Percentiles rank a stretch among this genome's conserved stretches.
These are phyloP conservation scores for Rhodotorula diobovata DNA, from an alignment of 768 basidiomycete species.

Conservation along the genomic window DNA sequence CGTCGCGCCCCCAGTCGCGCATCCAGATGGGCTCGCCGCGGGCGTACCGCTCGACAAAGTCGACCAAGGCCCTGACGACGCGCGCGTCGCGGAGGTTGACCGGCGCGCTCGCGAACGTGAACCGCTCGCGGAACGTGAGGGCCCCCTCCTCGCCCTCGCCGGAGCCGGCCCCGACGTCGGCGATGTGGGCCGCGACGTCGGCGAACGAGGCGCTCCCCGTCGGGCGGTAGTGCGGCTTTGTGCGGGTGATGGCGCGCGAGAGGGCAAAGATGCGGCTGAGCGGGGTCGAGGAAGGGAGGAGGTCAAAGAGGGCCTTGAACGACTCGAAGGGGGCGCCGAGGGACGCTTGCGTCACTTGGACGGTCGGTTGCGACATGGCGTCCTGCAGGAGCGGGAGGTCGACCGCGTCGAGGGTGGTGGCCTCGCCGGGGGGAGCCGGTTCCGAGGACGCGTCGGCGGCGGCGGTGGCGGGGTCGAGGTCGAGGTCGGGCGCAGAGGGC, in stretches of 20 bases:
- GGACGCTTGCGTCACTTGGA: slow-evolving; percentile 36
- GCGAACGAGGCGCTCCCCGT: slow-evolving; percentile 41
- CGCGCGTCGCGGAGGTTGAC: slow-evolving; percentile 46
- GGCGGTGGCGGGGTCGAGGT: slow-evolving; percentile 1
- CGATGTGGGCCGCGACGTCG: slow-evolving; percentile 45
- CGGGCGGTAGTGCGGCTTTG: slow-evolving; percentile 44
- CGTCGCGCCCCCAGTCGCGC: slow-evolving; percentile 47
- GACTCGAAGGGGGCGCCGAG: slow-evolving; percentile 8
- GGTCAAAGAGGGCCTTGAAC: slow-evolving; percentile 41
- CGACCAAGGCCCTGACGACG: slow-evolving; percentile 43
- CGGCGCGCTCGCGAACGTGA: slow-evolving; percentile 46
- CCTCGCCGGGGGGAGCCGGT: slow-evolving; percentile 56
- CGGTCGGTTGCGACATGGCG: slow-evolving; percentile 56
- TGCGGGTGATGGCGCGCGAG: slow-evolving; percentile 43
- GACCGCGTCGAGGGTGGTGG: slow-evolving; percentile 62
- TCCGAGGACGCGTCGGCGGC: background rate
- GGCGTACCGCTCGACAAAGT: slow-evolving; percentile 53
- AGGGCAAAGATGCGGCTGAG: slow-evolving; percentile 47
- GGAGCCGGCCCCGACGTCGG: no score
- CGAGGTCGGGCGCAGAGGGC: slow-evolving; percentile 40
- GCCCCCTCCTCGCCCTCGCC: no score
- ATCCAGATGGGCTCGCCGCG: slow-evolving; percentile 52
- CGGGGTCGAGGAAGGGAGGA: slow-evolving; percentile 47
- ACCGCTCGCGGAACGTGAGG: slow-evolving; percentile 47
- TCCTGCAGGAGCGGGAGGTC: slow-evolving; percentile 62